phyloP scores from a whole-genome alignment of 2,329 filamentous ascomycete species.

The Fulvia fulva region DNA sequence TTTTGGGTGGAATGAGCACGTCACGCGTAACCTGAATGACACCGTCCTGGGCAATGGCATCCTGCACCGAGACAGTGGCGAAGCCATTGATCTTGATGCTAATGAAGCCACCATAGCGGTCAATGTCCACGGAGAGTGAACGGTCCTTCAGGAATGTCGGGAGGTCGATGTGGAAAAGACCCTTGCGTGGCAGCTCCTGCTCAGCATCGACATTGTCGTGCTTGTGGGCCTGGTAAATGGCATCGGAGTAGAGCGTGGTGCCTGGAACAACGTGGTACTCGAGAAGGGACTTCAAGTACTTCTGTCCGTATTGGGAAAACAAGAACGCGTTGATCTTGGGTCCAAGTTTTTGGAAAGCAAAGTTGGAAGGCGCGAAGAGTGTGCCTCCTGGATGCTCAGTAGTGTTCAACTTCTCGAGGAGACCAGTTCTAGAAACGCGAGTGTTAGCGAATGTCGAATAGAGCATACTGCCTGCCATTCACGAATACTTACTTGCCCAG shows the following conservation, averaged over 20 bases:
- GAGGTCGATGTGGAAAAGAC: constrained; percentile 65
- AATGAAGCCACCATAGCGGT: constrained; percentile 63
- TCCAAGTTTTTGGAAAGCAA: constrained; percentile 73
- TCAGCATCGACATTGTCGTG: constrained; percentile 21
- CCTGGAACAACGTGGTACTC: constrained; percentile 74
- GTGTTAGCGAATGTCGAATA: too few species aligned
- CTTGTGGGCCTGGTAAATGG: constrained; percentile 57
- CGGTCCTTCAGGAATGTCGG: constrained; percentile 66
- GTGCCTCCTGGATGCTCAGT: constrained; percentile 62
- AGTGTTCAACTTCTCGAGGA: constrained; percentile 57
- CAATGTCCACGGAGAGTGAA: constrained; percentile 67
- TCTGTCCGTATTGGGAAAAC: constrained; percentile 69
- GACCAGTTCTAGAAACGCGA: constrained; percentile 41
- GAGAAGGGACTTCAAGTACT: constrained; percentile 73
- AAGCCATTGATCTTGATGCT: constrained; percentile 73
- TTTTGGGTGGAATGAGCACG: constrained; percentile 73
- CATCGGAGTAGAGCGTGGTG: constrained; percentile 78
- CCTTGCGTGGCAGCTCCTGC: constrained; percentile 34
- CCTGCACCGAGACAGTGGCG: constrained; percentile 60
- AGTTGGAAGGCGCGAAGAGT: constrained; percentile 76
- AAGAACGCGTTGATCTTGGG: constrained; percentile 74
- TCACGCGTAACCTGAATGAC: constrained; percentile 73
- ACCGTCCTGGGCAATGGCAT: constrained; percentile 72
- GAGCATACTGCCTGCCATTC: too few species aligned
- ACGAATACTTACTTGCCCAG: constrained; percentile 57